Evolutionary conservation across 805 yeast genomes (phyloP).

Genomic region (Candida awuae): DNA sequence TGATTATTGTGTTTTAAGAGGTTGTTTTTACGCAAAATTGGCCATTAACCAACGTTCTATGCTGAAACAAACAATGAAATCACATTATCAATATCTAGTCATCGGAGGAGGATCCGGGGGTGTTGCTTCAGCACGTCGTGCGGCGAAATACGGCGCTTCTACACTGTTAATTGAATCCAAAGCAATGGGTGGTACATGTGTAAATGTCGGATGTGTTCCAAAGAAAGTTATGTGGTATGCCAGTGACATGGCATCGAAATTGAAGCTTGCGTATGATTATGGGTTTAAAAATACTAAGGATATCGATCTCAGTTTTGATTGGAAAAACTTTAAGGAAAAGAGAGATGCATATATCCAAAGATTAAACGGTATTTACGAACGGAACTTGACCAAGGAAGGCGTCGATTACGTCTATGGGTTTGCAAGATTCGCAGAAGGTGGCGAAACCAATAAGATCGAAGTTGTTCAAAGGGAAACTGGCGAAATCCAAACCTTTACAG

Average conservation of each 20-base stretch:
- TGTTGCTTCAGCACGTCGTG: constrained; percentile 96
- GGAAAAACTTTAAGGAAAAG: constrained; percentile 75
- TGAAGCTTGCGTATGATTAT: constrained; percentile 70
- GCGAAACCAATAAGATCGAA: constrained; percentile 48
- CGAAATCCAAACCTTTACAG: constrained; percentile 47
- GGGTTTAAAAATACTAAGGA: constrained; percentile 59
- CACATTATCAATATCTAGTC: constrained; percentile 82
- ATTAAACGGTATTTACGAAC: constrained; percentile 87
- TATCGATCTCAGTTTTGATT: constrained; percentile 85
- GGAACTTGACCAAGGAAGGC: constrained; percentile 79
- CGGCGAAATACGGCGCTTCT: constrained; percentile 89
- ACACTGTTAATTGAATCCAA: constrained; percentile 74
- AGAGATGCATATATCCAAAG: constrained; percentile 87
- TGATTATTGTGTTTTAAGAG: too few relatives aligned
- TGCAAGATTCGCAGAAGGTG: constrained; percentile 67
- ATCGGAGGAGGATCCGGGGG: constrained; percentile 99
- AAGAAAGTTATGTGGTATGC: constrained; percentile 99
- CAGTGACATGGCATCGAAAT: constrained; percentile 73
- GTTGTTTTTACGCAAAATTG: too few relatives aligned
- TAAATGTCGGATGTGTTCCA: constrained; percentile 98
- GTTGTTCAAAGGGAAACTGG: constrained; percentile 62
- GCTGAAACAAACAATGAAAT: constrained; percentile 24
- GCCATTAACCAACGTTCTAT: too few relatives aligned
- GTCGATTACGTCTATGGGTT: constrained; percentile 83
- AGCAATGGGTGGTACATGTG: constrained; percentile 95